Base-by-base conservation (phyloP, 2,329 filamentous ascomycete genomes). In the Elsinoe batatas region DNA sequence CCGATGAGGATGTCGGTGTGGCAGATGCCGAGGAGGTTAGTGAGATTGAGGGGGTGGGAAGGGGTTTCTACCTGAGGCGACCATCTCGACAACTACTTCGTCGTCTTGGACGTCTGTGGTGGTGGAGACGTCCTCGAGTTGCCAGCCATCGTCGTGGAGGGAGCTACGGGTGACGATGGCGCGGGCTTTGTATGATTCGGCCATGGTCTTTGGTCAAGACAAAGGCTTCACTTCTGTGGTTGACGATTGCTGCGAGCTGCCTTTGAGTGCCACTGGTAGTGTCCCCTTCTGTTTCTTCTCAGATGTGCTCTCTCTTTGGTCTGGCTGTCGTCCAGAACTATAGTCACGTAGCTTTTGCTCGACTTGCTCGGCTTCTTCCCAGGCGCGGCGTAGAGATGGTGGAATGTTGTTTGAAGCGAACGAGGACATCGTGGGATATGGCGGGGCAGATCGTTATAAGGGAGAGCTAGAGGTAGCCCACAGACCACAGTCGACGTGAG, bases 1-100 rank as follows among this genome's bases (percentile, higher is more conserved):
- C 73, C 76, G 53, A 77, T 72, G 26, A 74, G 64, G 8, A 79
- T 62, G 59, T 81, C 79, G 0, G 77, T 78, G 57, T 81, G 79
- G 58, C 79, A 81, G 50, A 81, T 72, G 0, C 79, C 78, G 0
- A 71, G 17, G 30, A 13, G 18, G 26, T 15, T 32, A 38, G 38
- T 37, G 6, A 7, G 22, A 3, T 26, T 20, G 35, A 30, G 26
- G 38, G 32, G 11, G 3, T 18, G 37, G 33, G 22, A 5, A 6
- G 17, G 26, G 2, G 38, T 3, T 30, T 30, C 5, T 15, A 46
- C 46, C 55, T 15, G 57, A 74, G 0, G 78, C 76, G 1, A 79
- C 68, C 57, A 81, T 75, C 40, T 78, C 74, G 3, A 81, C 72
- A 1, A 80, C 66, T 1, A 80, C 64, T 63, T 81, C 78, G 30